Base-by-base conservation (phyloP, 495 filamentous ascomycete genomes). In the Oleoguttula mirabilis region DNA sequence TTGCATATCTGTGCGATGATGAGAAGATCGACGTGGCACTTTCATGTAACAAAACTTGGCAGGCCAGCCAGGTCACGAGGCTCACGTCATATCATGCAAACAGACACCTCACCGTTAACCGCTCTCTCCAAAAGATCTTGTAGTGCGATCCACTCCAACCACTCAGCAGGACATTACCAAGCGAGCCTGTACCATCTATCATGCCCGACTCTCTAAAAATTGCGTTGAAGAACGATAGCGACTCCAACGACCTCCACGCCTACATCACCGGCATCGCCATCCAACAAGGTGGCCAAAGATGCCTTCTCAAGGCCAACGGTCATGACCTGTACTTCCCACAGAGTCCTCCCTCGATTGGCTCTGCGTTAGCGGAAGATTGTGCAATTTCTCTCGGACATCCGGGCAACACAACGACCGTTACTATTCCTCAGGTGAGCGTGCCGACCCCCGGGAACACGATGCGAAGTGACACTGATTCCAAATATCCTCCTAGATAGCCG, bases 221-320 rank as follows among this genome's bases (percentile, higher is more conserved):
- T 47, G 69, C 66, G 14, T 59, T 86, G 16, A 63, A 71, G 48
- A 86, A 86, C 55, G 66, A 70, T 39, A 78, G 76, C 12, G 59
- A 60, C n/a, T 77, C 75, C 0, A 60, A 61, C 47, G 70, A 61
- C 20, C 73, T 78, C 17, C 82, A 73, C 54, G 81, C 74, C n/a
- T 82, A 80, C 50, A 69, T 85, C 47, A 84, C 77, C 0, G 81
- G 81, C 22, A 66, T 63, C 15, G 77, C 75, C 23, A 59, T 80
- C 32, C 71, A 79, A 55, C 69, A 72, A 15, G 66, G 70, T 62
- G 72, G 76, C 51, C 60, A 64, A 12, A 61, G 76, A 2, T 69
- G 77, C 38, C 63, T 85, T 16, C 65, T 86, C 27, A 66, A 75
- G 54, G 58, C 76, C 19, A 77, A 84, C 42, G 73, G 70, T 45